Conservation (phyloP, 2,329 filamentous ascomycete species). For the Colletotrichum spinosum region DNA sequence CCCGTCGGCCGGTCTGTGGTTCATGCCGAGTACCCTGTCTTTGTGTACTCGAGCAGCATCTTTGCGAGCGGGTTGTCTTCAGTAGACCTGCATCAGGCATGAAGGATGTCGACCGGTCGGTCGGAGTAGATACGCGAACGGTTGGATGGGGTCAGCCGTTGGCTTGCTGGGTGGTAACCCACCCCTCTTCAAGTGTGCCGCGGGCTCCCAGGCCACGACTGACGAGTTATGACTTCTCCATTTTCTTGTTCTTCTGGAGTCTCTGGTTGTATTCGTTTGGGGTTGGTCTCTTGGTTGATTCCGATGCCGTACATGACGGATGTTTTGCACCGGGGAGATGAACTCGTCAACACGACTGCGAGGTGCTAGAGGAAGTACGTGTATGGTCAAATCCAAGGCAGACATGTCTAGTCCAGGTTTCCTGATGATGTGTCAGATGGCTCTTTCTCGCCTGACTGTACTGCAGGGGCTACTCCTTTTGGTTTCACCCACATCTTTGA, state of each 20-base stretch:
- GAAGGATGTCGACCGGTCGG: not conserved
- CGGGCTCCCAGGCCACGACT: not conserved
- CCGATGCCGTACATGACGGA: no score
- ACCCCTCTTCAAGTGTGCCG: slow-evolving; percentile 11
- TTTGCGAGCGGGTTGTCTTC: not conserved
- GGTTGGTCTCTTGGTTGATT: no score
- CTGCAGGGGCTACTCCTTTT: slow-evolving; percentile 25
- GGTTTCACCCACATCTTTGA: slow-evolving; percentile 10
- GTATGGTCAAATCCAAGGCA: no score
- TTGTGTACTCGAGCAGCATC: not conserved
- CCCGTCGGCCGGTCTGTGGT: slow-evolving; percentile 1
- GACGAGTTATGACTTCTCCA: slow-evolving; percentile 2
- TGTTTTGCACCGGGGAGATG: no score
- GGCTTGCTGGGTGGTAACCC: not conserved
- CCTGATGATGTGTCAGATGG: not conserved
- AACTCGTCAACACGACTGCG: no score
- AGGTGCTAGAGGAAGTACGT: no score
- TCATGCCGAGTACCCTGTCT: not conserved
- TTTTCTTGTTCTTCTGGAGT: not conserved
- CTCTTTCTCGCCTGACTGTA: not conserved
- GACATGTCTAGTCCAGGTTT: not conserved
- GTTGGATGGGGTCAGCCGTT: not conserved
- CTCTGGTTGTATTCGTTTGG: not conserved
- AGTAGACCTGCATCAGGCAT: slow-evolving; percentile 2
- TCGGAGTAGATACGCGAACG: no score